Percentiles rank a stretch among this genome's conserved stretches.
These are phyloP conservation scores for Pestalotiopsis sp. DNA, from an alignment of 2,329 filamentous ascomycete genomes.

Conservation along the genomic window DNA sequence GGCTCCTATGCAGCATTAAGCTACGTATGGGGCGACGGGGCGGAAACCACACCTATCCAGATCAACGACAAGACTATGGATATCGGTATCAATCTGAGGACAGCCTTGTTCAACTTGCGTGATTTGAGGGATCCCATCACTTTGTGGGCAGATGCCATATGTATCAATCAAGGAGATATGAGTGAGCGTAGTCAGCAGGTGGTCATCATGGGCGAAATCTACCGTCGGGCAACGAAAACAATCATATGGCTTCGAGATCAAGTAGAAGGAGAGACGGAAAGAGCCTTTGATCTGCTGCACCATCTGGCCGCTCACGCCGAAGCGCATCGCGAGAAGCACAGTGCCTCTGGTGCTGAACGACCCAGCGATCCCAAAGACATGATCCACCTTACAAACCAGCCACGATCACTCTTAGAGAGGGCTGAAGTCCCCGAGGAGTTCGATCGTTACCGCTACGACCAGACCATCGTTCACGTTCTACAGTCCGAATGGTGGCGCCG, in stretches of 20 bases:
- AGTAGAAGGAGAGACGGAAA: not conserved
- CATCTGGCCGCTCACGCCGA: not conserved
- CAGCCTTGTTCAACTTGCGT: not conserved
- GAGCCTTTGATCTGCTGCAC: not conserved
- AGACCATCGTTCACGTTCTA: slow-evolving; percentile 9
- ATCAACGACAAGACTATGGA: not conserved
- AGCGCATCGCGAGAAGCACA: not conserved
- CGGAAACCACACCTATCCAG: not conserved
- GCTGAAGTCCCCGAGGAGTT: not conserved
- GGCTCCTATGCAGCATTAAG: not conserved
- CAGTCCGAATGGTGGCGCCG: slow-evolving; percentile 14
- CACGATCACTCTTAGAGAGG: not conserved
- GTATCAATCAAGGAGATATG: not conserved
- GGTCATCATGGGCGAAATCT: not conserved
- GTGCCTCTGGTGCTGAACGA: not conserved
- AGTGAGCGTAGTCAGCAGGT: not conserved
- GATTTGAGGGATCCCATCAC: not conserved
- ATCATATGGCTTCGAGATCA: slow-evolving; percentile 1
- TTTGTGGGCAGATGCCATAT: slow-evolving; percentile 1
- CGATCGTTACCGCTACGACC: not conserved
- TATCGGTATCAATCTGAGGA: not conserved
- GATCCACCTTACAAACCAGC: not conserved
- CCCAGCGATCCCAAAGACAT: not conserved
- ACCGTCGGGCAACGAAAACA: not conserved
- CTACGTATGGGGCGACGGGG: not conserved